Percentiles rank a stretch among this genome's conserved stretches.
phyloP scores from a whole-genome alignment of 2,329 filamentous ascomycete species.

The Ophiostoma quercus region DNA sequence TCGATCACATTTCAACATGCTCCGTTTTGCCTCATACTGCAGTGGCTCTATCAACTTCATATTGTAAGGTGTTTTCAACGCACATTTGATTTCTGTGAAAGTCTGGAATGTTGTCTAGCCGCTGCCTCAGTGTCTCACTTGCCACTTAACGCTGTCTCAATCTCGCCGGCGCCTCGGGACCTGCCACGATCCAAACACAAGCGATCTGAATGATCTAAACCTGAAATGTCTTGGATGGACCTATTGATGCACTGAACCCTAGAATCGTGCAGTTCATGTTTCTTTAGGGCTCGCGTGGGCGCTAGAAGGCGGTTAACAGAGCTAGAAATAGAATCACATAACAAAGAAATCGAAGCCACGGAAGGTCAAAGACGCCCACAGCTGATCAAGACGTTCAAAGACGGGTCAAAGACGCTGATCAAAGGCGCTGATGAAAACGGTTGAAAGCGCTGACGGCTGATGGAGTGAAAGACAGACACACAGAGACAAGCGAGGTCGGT shows the following conservation, averaged over 20 bases:
- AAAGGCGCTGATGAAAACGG: neutral
- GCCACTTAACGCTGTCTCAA: neutral
- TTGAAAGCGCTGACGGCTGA: neutral
- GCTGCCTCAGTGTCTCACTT: neutral
- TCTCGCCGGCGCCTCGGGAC: neutral
- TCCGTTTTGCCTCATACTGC: too few species aligned
- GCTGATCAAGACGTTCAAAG: neutral
- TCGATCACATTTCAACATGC: too few species aligned
- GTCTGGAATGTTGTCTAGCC: constrained; percentile 4
- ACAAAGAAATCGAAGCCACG: constrained; percentile 6
- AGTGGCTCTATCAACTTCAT: too few species aligned
- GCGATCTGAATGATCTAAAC: too few species aligned
- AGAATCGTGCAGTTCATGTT: neutral
- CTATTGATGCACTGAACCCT: neutral
- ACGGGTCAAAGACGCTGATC: neutral
- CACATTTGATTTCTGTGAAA: too few species aligned
- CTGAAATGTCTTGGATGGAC: neutral
- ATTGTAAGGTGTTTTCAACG: too few species aligned
- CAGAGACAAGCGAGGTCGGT: constrained; percentile 26
- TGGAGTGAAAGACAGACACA: neutral
- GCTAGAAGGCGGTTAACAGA: constrained; percentile 6
- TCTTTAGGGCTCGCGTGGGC: constrained; percentile 5
- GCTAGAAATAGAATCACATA: neutral
- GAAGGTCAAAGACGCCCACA: neutral
- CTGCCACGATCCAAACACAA: neutral